Evolutionary conservation across 441 rosid genomes (phyloP).

Genomic region (Jatropha podagrica): DNA sequence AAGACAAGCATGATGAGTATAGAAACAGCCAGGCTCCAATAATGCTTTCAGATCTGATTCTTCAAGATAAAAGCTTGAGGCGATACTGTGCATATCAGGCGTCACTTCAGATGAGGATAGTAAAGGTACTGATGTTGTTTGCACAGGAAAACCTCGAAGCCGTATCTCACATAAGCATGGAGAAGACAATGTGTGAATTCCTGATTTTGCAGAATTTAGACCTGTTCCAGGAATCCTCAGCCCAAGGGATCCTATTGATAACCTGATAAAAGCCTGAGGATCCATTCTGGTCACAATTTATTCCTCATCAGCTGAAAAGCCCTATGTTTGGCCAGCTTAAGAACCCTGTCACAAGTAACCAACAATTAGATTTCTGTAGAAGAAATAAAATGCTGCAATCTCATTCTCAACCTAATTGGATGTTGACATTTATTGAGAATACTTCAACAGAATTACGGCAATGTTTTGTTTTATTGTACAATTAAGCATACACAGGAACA

Average conservation of each 20-base stretch:
- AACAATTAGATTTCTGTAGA: neutral
- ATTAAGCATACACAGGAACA: neutral
- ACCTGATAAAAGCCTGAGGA: slow-evolving; percentile 92
- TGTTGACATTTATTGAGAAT: neutral
- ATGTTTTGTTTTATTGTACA: neutral
- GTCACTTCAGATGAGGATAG: slow-evolving; percentile 67
- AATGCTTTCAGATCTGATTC: slow-evolving; percentile 84
- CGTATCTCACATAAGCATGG: slow-evolving; percentile 80
- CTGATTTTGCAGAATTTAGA: slow-evolving; percentile 42
- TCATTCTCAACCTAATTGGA: neutral
- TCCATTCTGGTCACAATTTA: slow-evolving; percentile 69
- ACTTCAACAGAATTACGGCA: neutral
- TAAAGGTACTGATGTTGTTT: slow-evolving; percentile 70
- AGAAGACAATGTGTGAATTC: slow-evolving; percentile 48
- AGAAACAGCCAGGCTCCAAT: slow-evolving; percentile 74
- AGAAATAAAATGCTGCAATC: neutral
- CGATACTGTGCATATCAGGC: slow-evolving; percentile 70
- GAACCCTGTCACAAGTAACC: slow-evolving; percentile 27
- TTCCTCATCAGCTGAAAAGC: slow-evolving; percentile 48
- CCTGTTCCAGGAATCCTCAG: slow-evolving; percentile 60
- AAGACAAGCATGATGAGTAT: slow-evolving; percentile 59
- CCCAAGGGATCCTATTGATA: slow-evolving; percentile 87
- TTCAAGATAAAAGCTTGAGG: slow-evolving; percentile 85
- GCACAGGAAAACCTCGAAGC: slow-evolving; percentile 87
- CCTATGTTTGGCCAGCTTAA: slow-evolving; percentile 33